phyloP scores from a whole-genome alignment of 805 yeast genomes.

The Middelhovenomyces tepae region DNA sequence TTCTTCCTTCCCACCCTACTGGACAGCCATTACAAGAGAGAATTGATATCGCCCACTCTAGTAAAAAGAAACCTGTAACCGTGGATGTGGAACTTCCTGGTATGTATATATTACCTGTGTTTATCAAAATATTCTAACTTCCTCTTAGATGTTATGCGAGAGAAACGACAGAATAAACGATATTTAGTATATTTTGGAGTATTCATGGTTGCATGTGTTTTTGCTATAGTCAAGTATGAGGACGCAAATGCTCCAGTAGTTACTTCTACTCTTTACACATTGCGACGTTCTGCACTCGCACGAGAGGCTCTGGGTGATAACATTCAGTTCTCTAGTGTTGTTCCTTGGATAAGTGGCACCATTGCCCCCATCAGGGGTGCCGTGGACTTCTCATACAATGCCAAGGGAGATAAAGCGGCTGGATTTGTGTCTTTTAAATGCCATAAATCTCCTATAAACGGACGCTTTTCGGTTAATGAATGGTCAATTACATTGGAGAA shows the following conservation, averaged over 20 bases:
- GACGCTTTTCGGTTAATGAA: constrained; percentile 48
- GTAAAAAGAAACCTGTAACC: constrained; percentile 40
- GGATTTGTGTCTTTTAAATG: constrained; percentile 59
- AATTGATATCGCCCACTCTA: too few species aligned
- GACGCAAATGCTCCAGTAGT: constrained; percentile 85
- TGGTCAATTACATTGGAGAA: constrained; percentile 54
- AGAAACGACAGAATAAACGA: constrained; percentile 40
- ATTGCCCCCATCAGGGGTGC: constrained; percentile 76
- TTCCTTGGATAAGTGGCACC: constrained; percentile 87
- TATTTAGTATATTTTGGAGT: constrained; percentile 49
- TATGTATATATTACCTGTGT: constrained; percentile 43
- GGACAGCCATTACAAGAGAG: too few species aligned
- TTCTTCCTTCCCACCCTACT: too few species aligned
- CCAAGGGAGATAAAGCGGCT: constrained; percentile 53
- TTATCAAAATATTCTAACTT: constrained; percentile 4
- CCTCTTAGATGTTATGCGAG: constrained; percentile 28
- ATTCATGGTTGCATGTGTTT: constrained; percentile 45
- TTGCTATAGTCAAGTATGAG: constrained; percentile 83
- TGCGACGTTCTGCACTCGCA: constrained; percentile 66
- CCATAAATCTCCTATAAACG: constrained; percentile 49
- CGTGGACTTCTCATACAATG: constrained; percentile 63
- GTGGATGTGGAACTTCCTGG: constrained; percentile 70
- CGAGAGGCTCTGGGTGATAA: constrained; percentile 60
- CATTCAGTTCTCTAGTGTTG: constrained; percentile 60
- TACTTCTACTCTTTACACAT: constrained; percentile 73